Evolutionary conservation across 2,329 filamentous ascomycete genomes (phyloP).

Genomic region (Apiospora malaysiana): DNA sequence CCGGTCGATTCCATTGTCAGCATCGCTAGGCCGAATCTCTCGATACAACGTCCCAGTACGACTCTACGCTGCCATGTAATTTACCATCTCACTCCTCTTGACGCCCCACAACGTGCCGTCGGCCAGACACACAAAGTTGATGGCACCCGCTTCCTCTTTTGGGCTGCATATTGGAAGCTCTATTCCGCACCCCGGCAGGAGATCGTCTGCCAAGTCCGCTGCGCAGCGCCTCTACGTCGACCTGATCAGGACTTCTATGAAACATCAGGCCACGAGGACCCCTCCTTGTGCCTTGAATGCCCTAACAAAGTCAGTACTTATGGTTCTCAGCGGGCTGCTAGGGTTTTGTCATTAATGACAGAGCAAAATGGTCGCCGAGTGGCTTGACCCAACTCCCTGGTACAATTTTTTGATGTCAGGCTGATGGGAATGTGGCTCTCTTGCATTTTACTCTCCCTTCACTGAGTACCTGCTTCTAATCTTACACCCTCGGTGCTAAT

Average conservation of each 20-base stretch:
- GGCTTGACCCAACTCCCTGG: conserved; percentile 20
- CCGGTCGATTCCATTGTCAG: conserved; percentile 20
- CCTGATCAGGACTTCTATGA: background rate
- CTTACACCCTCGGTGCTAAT: background rate
- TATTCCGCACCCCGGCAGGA: conserved; percentile 6
- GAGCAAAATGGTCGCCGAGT: conserved; percentile 2
- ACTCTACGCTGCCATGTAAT: conserved; percentile 15
- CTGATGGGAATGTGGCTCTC: background rate
- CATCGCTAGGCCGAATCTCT: conserved; percentile 23
- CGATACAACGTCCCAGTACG: conserved; percentile 17
- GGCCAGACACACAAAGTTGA: conserved; percentile 1
- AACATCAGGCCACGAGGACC: background rate
- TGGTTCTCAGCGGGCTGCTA: background rate
- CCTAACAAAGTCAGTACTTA: background rate
- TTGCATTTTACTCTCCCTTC: background rate
- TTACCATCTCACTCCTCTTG: conserved; percentile 16
- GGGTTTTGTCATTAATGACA: conserved; percentile 20
- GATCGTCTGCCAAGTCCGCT: conserved; percentile 1
- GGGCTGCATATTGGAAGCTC: conserved; percentile 7
- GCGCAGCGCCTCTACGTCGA: background rate
- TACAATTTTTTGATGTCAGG: conserved; percentile 5
- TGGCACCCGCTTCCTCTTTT: conserved; percentile 5
- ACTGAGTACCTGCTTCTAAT: background rate
- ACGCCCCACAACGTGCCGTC: conserved; percentile 2
- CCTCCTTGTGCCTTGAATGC: background rate